Conservation (phyloP, 768 basidiomycete genomes). For the Leccinum fibrillosum region DNA sequence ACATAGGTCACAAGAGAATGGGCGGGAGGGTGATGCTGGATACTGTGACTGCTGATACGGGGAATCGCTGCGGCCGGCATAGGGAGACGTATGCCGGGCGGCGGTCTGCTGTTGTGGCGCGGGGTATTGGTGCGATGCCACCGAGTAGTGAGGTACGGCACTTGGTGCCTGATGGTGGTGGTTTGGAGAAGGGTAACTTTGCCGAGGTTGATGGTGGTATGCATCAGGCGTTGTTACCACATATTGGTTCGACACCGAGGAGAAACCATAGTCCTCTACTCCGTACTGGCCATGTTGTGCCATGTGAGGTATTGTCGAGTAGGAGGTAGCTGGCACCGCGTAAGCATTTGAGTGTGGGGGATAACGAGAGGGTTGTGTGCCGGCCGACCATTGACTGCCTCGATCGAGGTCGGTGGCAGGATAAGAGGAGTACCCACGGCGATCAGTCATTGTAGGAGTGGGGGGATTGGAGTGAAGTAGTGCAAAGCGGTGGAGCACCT, state of each 20-base stretch:
- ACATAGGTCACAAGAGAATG: conserved; percentile 70
- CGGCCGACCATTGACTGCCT: conserved; percentile 22
- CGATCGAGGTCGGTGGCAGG: conserved; percentile 16
- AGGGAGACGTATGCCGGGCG: conserved; percentile 29
- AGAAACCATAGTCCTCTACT: conserved; percentile 18
- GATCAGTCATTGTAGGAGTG: conserved; percentile 24
- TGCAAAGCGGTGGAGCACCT: conserved; percentile 6
- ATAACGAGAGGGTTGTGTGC: conserved; percentile 23
- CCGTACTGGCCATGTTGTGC: conserved; percentile 24
- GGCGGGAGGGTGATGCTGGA: conserved; percentile 56
- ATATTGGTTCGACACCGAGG: conserved; percentile 24
- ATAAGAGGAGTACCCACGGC: conserved; percentile 30
- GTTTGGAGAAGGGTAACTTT: conserved; percentile 24
- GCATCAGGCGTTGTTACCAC: conserved; percentile 6
- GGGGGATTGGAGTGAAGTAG: conserved; percentile 5
- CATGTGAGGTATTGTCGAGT: conserved; percentile 20
- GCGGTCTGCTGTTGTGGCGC: conserved; percentile 17
- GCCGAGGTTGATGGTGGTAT: conserved; percentile 26
- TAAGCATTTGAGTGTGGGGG: conserved; percentile 20
- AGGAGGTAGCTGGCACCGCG: conserved; percentile 12
- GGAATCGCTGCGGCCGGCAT: conserved; percentile 33
- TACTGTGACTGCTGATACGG: conserved; percentile 39
- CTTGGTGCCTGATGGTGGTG: conserved; percentile 32
- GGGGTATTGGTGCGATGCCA: conserved; percentile 31
- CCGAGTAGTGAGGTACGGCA: conserved; percentile 31